Evolutionary conservation across 176 grass and related monocot genomes (phyloP).

Genomic region (Triticum turgidum): DNA sequence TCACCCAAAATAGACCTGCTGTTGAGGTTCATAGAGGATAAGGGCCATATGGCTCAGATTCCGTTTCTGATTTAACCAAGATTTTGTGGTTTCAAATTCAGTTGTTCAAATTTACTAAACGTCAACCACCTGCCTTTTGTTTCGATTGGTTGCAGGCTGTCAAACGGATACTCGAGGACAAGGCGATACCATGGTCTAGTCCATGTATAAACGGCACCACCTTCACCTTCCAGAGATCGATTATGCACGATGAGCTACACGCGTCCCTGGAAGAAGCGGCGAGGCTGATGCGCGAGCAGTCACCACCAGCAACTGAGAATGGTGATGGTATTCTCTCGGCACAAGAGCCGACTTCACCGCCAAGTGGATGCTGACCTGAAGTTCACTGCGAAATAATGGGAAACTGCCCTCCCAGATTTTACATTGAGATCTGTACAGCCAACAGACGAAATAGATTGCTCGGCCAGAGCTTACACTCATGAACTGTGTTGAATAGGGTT

Average conservation of each 20-base stretch:
- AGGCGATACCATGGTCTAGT: conserved; percentile 25
- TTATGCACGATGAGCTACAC: conserved; percentile 59
- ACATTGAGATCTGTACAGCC: conserved; percentile 30
- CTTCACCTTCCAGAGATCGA: conserved; percentile 65
- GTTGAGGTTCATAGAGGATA: not conserved
- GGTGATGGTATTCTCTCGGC: conserved; percentile 22
- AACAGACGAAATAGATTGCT: not conserved
- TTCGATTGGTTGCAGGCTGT: conserved; percentile 46
- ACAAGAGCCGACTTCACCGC: conserved; percentile 5
- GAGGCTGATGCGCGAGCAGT: conserved; percentile 21
- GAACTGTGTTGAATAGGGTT: not conserved
- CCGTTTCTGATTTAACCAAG: not conserved
- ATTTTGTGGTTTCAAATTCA: not conserved
- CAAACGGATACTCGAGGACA: conserved; percentile 53
- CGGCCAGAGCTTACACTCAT: not conserved
- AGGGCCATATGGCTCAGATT: not conserved
- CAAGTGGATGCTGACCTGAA: conserved; percentile 12
- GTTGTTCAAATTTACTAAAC: not conserved
- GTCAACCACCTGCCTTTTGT: not conserved
- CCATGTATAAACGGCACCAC: conserved; percentile 39
- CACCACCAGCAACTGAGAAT: not conserved
- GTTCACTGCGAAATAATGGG: conserved; percentile 26
- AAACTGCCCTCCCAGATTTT: conserved; percentile 1
- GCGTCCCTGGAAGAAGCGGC: conserved; percentile 53
- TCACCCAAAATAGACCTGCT: not conserved